Evolutionary conservation across 1,139 yeast genomes (phyloP).

Genomic region (Blastobotrys apis): DNA sequence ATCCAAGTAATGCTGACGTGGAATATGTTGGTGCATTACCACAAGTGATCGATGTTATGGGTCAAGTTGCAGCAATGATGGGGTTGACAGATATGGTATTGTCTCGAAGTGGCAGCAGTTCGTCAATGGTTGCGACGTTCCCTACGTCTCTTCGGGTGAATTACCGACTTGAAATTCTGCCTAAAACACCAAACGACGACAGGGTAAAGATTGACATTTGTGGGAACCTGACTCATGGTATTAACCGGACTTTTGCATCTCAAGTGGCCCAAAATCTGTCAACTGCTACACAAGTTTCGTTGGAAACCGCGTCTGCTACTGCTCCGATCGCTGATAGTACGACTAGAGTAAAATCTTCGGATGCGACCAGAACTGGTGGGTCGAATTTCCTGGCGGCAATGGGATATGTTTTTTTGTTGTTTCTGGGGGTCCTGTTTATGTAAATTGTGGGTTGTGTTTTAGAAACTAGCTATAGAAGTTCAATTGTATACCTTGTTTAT

Average conservation of each 20-base stretch:
- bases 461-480: neutral
- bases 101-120: neutral
- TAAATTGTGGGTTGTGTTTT: too few relatives aligned
- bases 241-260: neutral
- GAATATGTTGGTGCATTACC: constrained; percentile 6
- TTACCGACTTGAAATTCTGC: constrained; percentile 3
- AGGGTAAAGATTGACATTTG: constrained; percentile 1
- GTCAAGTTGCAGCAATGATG: constrained; percentile 6
- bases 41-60: constrained; percentile 7
- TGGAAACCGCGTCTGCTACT: constrained; percentile 4
- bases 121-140: neutral
- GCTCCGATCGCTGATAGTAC: constrained; percentile 1
- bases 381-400: neutral
- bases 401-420: neutral
- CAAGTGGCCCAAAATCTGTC: constrained; percentile 1
- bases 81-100: too few relatives aligned
- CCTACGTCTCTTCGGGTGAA: constrained; percentile 5
- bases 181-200: neutral
- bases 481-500: neutral
- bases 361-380: neutral
- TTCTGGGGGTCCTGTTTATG: neutral
- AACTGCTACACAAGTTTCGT: constrained; percentile 1
- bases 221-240: constrained; percentile 5
- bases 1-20: constrained; percentile 2
- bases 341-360: neutral